Percentiles rank a stretch among this genome's conserved stretches.
Conservation (phyloP, 1,284 basidiomycete genomes). For the Pseudozyma thailandica region DNA sequence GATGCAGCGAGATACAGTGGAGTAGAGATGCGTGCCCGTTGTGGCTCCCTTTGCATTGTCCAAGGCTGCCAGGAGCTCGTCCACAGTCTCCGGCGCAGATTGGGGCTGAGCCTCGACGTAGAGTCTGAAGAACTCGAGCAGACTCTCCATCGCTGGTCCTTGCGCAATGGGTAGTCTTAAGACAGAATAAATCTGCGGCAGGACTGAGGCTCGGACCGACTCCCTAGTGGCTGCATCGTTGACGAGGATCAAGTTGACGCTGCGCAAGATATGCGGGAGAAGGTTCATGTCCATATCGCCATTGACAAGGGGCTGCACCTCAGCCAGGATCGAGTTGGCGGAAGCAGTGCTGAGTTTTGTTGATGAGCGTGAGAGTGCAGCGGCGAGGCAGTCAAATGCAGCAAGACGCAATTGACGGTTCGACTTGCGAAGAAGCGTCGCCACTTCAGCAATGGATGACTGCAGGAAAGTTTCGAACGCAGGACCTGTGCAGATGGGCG, state of each 20-base stretch:
- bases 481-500: conserved; percentile 68
- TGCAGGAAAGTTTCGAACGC: conserved; percentile 80
- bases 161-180: conserved; percentile 82
- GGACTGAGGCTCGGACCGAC: conserved; percentile 68
- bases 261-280: conserved; percentile 47
- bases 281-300: conserved; percentile 57
- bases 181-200: conserved; percentile 77
- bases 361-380: conserved; percentile 76
- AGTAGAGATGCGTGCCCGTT: conserved; percentile 43
- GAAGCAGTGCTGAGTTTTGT: conserved; percentile 31
- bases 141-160: conserved; percentile 79
- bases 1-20: conserved; percentile 57
- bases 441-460: conserved; percentile 78
- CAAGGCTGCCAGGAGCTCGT: conserved; percentile 38
- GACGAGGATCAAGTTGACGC: conserved; percentile 46
- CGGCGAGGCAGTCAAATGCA: conserved; percentile 81
- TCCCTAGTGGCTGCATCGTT: conserved; percentile 28
- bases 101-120: conserved; percentile 80
- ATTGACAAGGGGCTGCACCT: conserved; percentile 54
- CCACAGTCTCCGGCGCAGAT: conserved; percentile 25
- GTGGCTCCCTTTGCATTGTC: conserved; percentile 28
- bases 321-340: conserved; percentile 45
- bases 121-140: conserved; percentile 81
- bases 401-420: conserved; percentile 82
- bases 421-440: conserved; percentile 81